phyloP scores from a whole-genome alignment of 208 protist genomes.

The Porcisia hertigi region DNA sequence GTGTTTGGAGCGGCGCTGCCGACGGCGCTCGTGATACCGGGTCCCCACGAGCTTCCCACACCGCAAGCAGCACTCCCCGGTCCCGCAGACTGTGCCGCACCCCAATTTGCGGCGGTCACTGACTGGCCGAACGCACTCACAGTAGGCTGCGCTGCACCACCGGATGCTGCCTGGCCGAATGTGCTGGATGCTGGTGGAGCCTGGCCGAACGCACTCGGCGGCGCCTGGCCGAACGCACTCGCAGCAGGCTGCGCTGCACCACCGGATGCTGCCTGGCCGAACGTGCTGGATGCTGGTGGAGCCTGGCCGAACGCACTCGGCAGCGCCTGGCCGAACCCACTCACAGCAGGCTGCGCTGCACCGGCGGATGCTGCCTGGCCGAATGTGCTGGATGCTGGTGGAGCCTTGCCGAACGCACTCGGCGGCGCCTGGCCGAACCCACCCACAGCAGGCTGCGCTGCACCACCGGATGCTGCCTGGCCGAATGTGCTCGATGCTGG shows the following conservation, averaged over 20 bases:
- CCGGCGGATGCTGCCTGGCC: too few relatives aligned
- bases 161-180: neutral
- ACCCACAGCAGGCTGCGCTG: too few relatives aligned
- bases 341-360: too few relatives aligned
- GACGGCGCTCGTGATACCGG: neutral
- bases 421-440: too few relatives aligned
- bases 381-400: too few relatives aligned
- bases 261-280: conserved; percentile 14
- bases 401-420: too few relatives aligned
- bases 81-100: too few relatives aligned
- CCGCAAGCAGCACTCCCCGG: too few relatives aligned
- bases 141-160: neutral
- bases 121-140: neutral
- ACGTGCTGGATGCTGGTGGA: conserved; percentile 4
- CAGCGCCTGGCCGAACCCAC: conserved; percentile 11
- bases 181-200: neutral
- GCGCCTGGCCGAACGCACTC: conserved; percentile 8
- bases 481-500: too few relatives aligned
- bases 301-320: conserved; percentile 21
- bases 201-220: conserved; percentile 11
- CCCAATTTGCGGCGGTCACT: neutral
- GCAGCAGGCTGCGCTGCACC: conserved; percentile 1
- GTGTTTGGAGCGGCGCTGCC: neutral
- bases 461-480: too few relatives aligned
- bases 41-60: neutral